Base-by-base conservation (phyloP, 2,329 filamentous ascomycete species). In the Diaporthe eres region DNA sequence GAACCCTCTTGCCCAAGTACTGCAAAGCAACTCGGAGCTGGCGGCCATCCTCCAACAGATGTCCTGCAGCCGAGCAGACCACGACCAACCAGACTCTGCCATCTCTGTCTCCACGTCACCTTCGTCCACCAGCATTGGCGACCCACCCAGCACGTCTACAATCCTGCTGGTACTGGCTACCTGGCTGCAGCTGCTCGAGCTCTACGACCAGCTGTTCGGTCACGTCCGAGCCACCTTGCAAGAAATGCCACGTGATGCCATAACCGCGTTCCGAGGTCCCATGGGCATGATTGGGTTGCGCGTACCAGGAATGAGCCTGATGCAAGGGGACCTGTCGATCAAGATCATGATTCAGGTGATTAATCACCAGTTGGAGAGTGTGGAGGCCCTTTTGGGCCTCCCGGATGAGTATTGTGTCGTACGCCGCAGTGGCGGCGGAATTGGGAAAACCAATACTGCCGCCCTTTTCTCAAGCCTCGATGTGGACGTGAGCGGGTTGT, bases 241-340 rank as follows among this genome's bases (percentile, higher is more conserved):
- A 22, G 55, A 58, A 34, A 58, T 58, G 28, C 17, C 55, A 6
- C 15, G 17, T 6, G 55, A 58, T 19, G 13, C 53, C 25, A 57
- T 57, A n/a, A 34, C 53, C 12, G 53, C 55, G 1, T 58, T 58
- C 28, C 55, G 55, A 10, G 31, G 28, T 4, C 55, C 55, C 28
- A 58, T 58, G 55, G 31, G 55, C 17, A 58, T 31, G 55, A 37
- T 58, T 31, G 55, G 55, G 8, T 12, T 22, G 4, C 55, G 17
- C 1, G 55, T 58, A 2, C 55, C 55, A 4, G 55, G 55, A 15
- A 58, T 37, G 55, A 22, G 17, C 28, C 31, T 58, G 15, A 58
- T 58, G 55, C 55, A 58, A 22, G 55, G 55, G 55, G 55, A 37
- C 55, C 55, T 58, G 8, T 58, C 55, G 55, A 28, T 58, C 28